Evolutionary conservation across 441 rosid species (phyloP).

Genomic region (Populus trichocarpa): DNA sequence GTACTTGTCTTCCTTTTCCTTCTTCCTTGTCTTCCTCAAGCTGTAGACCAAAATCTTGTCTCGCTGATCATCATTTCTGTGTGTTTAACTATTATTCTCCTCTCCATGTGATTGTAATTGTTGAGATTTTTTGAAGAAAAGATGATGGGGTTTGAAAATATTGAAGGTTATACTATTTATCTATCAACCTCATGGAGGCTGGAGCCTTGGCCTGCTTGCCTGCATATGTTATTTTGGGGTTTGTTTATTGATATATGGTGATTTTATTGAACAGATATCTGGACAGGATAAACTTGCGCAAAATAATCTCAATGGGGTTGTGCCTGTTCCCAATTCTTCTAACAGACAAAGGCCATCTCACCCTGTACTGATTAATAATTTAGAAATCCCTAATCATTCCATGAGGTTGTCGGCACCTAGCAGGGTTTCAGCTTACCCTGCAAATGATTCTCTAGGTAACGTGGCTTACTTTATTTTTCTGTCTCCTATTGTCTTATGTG

Average conservation of each 20-base stretch:
- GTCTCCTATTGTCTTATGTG: background rate
- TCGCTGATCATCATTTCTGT: background rate
- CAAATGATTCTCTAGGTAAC: conserved; percentile 47
- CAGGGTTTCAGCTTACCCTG: conserved; percentile 39
- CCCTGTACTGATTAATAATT: conserved; percentile 22
- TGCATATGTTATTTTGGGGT: background rate
- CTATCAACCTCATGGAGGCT: background rate
- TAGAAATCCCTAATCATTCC: conserved; percentile 35
- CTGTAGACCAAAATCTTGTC: background rate
- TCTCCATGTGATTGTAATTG: background rate
- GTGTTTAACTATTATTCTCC: background rate
- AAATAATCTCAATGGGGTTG: conserved; percentile 18
- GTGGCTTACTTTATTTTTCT: background rate
- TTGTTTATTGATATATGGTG: conserved; percentile 1
- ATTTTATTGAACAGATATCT: conserved; percentile 47
- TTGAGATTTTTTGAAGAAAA: background rate
- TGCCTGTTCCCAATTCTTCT: conserved; percentile 26
- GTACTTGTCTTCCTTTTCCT: conserved; percentile 14
- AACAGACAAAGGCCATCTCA: conserved; percentile 35
- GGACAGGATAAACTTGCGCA: conserved; percentile 67
- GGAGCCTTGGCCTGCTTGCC: background rate
- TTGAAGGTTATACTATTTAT: background rate
- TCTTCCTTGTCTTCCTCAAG: background rate
- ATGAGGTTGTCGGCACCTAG: conserved; percentile 33
- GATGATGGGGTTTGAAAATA: background rate